Evolutionary conservation across 2,329 filamentous ascomycete species (phyloP), one percentile per base, ranked within the genome.

Genomic region (Aspergillus neotritici): DNA sequence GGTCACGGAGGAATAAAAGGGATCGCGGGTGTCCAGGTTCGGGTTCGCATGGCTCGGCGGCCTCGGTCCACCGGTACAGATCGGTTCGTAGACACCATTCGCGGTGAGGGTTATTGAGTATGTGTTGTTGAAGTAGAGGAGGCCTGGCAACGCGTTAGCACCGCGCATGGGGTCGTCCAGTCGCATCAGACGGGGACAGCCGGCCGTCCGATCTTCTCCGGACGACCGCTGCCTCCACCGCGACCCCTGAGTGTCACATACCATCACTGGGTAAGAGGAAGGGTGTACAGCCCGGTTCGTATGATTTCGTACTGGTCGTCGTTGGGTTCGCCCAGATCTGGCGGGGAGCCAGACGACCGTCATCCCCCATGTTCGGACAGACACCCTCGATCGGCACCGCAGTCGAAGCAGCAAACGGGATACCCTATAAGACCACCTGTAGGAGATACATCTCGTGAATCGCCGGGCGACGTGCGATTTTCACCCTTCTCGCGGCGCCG

Each of bases 1-100:
- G 34, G 93, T 91, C 14, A 87, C 89, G 31, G 90, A 95, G 42
- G 90, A 85, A 67, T 94, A 95, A 67, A 98, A 98, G 7, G 89
- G 89, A 58, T 94, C 87, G 50, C 80, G 77, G 42, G 87, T 79
- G 64, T 89, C 81, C 47, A 83, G 78, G 50, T 83, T 67, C 47
- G 73, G 72, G 33, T 73, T 70, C 8, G 69, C 65, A 44, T 69
- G 60, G 33, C 53, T 51, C 4, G 56, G 54, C 13, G 59, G 48
- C 5, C 54, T 57, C 34, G 63, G 54, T 9, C 62, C 56, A 31
- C 64, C 66, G 10, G 72, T 74, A 53, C 75, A 78, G 38, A 67
- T 52, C 8, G 74, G 73, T 46, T 69, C 67, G 46, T 72, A 79
- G 29, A 75, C 60, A 31, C 72, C 73, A 60, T 75, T 70, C 39